Percentiles rank a stretch among this genome's conserved stretches.
phyloP scores from a whole-genome alignment of 805 yeast genomes.

The Wickerhamiella dianesei region DNA sequence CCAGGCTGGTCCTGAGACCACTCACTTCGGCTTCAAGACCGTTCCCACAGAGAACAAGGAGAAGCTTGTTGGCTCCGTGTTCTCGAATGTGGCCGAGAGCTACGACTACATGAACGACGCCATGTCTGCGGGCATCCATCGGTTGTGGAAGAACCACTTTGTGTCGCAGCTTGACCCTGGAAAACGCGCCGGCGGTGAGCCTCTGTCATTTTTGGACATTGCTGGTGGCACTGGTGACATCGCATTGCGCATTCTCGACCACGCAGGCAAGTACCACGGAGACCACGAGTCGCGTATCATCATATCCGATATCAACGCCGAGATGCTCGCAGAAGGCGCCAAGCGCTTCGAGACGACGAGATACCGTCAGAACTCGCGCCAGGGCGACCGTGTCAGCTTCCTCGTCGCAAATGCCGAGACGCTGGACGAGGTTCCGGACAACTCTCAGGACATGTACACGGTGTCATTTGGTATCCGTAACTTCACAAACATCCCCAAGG shows the following conservation, averaged over 20 bases:
- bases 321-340: slow-evolving; percentile 89
- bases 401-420: slow-evolving; percentile 87
- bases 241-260: slow-evolving; percentile 87
- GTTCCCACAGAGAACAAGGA: slow-evolving; percentile 73
- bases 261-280: slow-evolving; percentile 65
- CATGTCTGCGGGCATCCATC: slow-evolving; percentile 90
- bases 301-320: slow-evolving; percentile 87
- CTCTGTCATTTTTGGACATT: slow-evolving; percentile 80
- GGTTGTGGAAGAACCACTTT: slow-evolving; percentile 89
- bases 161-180: slow-evolving; percentile 86
- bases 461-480: slow-evolving; percentile 96
- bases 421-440: slow-evolving; percentile 68
- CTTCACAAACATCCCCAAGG: slow-evolving; percentile 89
- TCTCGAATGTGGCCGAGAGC: slow-evolving; percentile 85
- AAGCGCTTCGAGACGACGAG: slow-evolving; percentile 42
- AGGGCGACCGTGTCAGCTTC: slow-evolving; percentile 62
- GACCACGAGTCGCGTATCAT: slow-evolving; percentile 74
- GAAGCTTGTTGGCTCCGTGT: slow-evolving; percentile 57
- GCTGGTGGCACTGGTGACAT: slow-evolving; percentile 99
- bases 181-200: slow-evolving; percentile 72
- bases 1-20: slow-evolving; percentile 30
- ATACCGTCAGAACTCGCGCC: slow-evolving; percentile 31
- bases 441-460: slow-evolving; percentile 88
- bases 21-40: slow-evolving; percentile 86
- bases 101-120: slow-evolving; percentile 97